Evolutionary conservation across 2,329 filamentous ascomycete species (phyloP).

Genomic region (Mariannaea elegans): DNA sequence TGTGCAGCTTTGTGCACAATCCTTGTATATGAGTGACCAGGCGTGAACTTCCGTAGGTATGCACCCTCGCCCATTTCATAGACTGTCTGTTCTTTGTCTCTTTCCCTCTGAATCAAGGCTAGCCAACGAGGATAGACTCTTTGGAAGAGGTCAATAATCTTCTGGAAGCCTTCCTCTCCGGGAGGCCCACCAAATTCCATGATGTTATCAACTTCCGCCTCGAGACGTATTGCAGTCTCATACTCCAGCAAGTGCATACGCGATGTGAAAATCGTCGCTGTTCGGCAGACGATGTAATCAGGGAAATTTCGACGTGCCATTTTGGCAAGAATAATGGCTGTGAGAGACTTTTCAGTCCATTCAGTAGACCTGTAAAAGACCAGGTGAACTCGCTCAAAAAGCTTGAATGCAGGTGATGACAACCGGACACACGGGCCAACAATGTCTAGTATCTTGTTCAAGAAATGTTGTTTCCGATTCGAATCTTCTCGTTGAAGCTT

Average conservation of each 20-base stretch:
- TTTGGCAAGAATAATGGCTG: constrained; percentile 91
- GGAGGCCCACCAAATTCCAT: constrained; percentile 81
- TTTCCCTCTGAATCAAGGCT: constrained; percentile 75
- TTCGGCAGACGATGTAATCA: constrained; percentile 88
- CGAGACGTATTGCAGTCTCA: constrained; percentile 83
- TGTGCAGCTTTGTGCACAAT: constrained; percentile 89
- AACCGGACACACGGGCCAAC: constrained; percentile 88
- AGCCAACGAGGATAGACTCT: constrained; percentile 85
- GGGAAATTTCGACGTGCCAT: constrained; percentile 90
- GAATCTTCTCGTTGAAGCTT: constrained; percentile 47
- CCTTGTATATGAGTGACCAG: constrained; percentile 91
- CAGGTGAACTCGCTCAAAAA: constrained; percentile 94
- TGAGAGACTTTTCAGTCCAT: constrained; percentile 97
- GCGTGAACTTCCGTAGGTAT: constrained; percentile 89
- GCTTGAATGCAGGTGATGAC: constrained; percentile 73
- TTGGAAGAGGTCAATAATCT: constrained; percentile 77
- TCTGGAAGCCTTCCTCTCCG: constrained; percentile 69
- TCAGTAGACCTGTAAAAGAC: constrained; percentile 96
- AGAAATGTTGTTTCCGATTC: constrained; percentile 78
- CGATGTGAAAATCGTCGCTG: constrained; percentile 86
- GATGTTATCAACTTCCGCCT: constrained; percentile 82
- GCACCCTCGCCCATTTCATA: constrained; percentile 87
- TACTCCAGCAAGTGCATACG: constrained; percentile 83
- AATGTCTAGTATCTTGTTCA: constrained; percentile 78
- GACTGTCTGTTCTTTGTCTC: constrained; percentile 76